phyloP scores from a whole-genome alignment of 352 stramenopile species.

The Phytopythium vexans region DNA sequence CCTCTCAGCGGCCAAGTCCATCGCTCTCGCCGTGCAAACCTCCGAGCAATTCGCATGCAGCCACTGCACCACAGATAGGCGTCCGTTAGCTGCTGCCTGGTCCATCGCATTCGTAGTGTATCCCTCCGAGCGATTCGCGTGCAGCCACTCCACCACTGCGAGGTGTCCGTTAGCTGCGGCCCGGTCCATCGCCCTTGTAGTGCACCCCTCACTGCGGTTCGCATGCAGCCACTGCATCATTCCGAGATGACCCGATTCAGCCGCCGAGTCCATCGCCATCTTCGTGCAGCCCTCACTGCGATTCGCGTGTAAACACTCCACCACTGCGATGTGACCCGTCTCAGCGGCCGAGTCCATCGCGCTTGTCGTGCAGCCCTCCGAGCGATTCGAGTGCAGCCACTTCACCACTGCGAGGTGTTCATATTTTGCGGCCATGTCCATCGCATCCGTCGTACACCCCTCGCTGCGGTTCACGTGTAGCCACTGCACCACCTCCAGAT shows the following conservation, averaged over 20 bases:
- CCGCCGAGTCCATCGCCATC: conserved; percentile 27
- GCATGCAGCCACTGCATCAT: conserved; percentile 26
- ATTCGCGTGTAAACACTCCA: conserved; percentile 15
- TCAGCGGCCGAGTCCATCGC: conserved; percentile 13
- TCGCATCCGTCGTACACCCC: conserved; percentile 26
- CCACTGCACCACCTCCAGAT: conserved; percentile 23
- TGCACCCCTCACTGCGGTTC: conserved; percentile 24
- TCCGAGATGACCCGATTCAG: conserved; percentile 24
- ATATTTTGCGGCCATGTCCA: conserved; percentile 18
- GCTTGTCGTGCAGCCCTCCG: conserved; percentile 14
- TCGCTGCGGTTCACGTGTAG: conserved; percentile 26
- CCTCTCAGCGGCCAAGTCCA: conserved; percentile 7
- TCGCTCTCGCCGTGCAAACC: conserved; percentile 24
- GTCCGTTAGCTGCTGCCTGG: conserved; percentile 15
- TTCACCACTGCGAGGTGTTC: conserved; percentile 20
- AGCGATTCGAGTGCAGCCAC: conserved; percentile 14
- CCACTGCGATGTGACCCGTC: conserved; percentile 14
- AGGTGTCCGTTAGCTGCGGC: conserved; percentile 21
- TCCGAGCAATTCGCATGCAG: conserved; percentile 14
- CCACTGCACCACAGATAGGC: conserved; percentile 20
- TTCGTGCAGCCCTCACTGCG: conserved; percentile 23
- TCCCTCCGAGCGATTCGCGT: conserved; percentile 18
- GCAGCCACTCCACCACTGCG: conserved; percentile 20
- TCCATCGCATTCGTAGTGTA: conserved; percentile 23
- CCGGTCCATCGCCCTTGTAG: conserved; percentile 17